Evolutionary conservation across 2,329 filamentous ascomycete species (phyloP), one percentile per base, ranked within the genome.

Genomic region (Colletotrichum incanum): DNA sequence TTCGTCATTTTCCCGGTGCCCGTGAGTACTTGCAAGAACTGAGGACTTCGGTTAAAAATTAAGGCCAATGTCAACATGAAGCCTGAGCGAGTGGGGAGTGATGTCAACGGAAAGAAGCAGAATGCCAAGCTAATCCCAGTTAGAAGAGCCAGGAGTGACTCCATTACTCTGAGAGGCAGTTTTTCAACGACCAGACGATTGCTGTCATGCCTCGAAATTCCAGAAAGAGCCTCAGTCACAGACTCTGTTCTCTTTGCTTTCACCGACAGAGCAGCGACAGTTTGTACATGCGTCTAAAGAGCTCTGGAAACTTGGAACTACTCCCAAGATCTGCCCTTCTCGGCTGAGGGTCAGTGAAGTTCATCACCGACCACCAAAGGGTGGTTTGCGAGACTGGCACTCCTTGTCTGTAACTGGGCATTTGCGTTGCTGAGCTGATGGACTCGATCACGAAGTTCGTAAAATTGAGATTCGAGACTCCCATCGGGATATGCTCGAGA

Each of bases 291-390:
- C n/a, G 31, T 28, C 28, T 26, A 18, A 26, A 52, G 20, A 43
- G 18, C 2, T 26, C 6, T 4, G 14, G 45, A 20, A 64, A 41
- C 34, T n/a, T 41, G 11, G 47, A 18, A 8, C 16, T 12, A 5
- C 54, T 11, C 3, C 14, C 58, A 16, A 61, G 14, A 7, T 28
- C 55, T 18, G 26, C 20, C 41, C 4, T 5, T 6, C 9, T 39
- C 11, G 34, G 47, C 43, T 31, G 61, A 4, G 31, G 61, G 34
- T 41, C 47, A 31, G 47, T 64, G 47, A 52, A 45, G 47, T 64
- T 64, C 47, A 64, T 52, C n/a, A 64, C n/a, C 5, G 28, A 20
- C 20, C 26, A 49, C 41, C 41, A 62, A 23, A 47, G n/a, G 8
- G n/a, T 47, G 1, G n/a, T 47, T 20, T 16, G 20, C 11, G 45